Base-by-base conservation (phyloP, 2,329 filamentous ascomycete species). In the Escovopsis weberi region DNA sequence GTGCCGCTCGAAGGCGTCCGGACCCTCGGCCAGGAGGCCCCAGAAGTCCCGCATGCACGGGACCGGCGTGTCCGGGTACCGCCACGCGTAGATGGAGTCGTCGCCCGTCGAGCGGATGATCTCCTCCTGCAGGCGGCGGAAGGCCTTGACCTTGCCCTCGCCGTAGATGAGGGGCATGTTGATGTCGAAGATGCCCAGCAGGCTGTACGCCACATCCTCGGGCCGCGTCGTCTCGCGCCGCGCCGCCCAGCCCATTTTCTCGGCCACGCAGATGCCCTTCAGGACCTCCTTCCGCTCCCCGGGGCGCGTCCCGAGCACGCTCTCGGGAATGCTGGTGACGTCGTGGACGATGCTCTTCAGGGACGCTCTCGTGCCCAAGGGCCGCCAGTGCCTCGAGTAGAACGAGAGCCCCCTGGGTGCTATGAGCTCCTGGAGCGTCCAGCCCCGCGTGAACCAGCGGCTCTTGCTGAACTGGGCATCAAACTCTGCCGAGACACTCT, bases 111-210 rank as follows among this genome's bases (percentile, higher is more conserved):
- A 55, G 23, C 49, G 53, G 6, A 57, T 52, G 7, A 57, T 55
- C 33, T 56, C 54, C n/a, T 55, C 50, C 30, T 57, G 54, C 1
- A 57, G 39, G 7, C 55, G 40, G 33, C 49, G 53, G 44, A 57
- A 56, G 2, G 55, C 53, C 19, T 57, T 55, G 19, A 26, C 41
- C 26, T 45, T 49, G 1, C 57, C 58, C 38, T 61, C 57, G 4
- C 57, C 57, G 12, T 59, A 60, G 0, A 61, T 48, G 6, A 61
- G 43, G 4, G 58, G 53, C 53, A 61, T 61, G 35, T 57, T 54
- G 35, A 61, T 58, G 40, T 55, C 48, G 38, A 61, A 59, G 8
- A 60, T 48, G 5, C 56, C 59, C 4, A 60, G 42, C 4, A 60
- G 48, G 38, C 53, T 61, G 37, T 60, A 61, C 3, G 58, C 55